These are phyloP conservation scores for Farysia itapuensis DNA, from an alignment of 1,284 basidiomycete species.

Conservation along the genomic window DNA sequence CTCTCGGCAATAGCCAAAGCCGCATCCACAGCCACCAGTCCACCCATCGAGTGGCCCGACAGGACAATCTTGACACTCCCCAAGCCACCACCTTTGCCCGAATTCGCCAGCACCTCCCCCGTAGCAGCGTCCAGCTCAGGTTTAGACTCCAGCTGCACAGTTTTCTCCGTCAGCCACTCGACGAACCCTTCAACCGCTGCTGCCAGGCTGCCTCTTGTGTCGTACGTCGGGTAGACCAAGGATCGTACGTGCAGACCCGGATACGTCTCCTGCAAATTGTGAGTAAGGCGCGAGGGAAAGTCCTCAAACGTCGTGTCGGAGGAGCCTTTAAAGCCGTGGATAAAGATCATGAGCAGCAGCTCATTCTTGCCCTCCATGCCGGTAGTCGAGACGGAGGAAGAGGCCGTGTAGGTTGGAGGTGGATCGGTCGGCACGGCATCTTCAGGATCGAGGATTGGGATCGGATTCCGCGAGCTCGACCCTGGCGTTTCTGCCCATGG, in stretches of 20 bases:
- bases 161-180: constrained; percentile 66
- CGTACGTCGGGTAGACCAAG: constrained; percentile 83
- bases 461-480: constrained; percentile 4
- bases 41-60: constrained; percentile 74
- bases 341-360: constrained; percentile 43
- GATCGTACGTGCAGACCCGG: constrained; percentile 69
- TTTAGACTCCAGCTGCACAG: constrained; percentile 75
- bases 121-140: constrained; percentile 26
- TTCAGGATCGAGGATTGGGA: constrained; percentile 23
- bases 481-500: neutral
- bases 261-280: constrained; percentile 68
- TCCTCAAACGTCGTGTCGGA: constrained; percentile 74
- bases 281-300: constrained; percentile 75
- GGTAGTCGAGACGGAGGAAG: constrained; percentile 7
- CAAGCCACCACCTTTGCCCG: constrained; percentile 38
- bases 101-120: constrained; percentile 13
- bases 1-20: constrained; percentile 62
- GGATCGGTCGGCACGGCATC: constrained; percentile 5
- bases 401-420: constrained; percentile 1
- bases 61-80: constrained; percentile 70
- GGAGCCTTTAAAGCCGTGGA: constrained; percentile 67
- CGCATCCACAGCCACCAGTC: constrained; percentile 75
- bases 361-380: constrained; percentile 24
- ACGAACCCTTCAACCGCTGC: constrained; percentile 38
- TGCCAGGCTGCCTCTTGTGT: constrained; percentile 65